phyloP scores from a whole-genome alignment of 345 rosid species.

The Eucalyptus melliodora region DNA sequence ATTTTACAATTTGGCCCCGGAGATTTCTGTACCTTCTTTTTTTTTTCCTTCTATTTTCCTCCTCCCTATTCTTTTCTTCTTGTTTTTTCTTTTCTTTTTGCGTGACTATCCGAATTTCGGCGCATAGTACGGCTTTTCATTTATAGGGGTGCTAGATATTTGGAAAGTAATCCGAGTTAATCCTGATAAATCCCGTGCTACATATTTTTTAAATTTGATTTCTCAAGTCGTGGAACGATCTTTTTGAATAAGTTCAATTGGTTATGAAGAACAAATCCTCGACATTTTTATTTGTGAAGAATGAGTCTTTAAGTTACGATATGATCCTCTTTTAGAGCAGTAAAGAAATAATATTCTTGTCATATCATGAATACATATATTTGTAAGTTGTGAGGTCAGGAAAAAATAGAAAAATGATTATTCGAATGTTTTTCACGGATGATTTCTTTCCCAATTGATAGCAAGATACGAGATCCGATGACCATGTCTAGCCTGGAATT shows the following conservation, averaged over 20 bases:
- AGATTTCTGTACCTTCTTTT: neutral
- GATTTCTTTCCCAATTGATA: neutral
- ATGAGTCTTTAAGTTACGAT: too few relatives aligned
- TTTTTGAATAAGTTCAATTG: too few relatives aligned
- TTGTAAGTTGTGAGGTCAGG: neutral
- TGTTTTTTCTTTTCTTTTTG: too few relatives aligned
- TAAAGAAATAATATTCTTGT: too few relatives aligned
- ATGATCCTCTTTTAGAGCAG: rapidly evolving
- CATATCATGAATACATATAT: too few relatives aligned
- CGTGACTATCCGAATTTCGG: neutral
- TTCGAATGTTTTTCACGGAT: neutral
- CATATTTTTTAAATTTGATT: too few relatives aligned
- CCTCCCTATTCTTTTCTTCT: too few relatives aligned
- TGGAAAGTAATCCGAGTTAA: too few relatives aligned
- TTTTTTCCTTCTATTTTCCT: neutral
- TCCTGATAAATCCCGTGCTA: rapidly evolving
- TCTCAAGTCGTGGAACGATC: rapidly evolving
- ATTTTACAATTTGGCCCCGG: neutral
- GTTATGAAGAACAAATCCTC: rapidly evolving
- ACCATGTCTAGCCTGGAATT: neutral
- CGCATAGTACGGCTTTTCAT: neutral
- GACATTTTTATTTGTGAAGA: too few relatives aligned
- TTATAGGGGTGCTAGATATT: too few relatives aligned
- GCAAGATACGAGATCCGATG: neutral
- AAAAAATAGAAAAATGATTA: neutral